phyloP scores from a whole-genome alignment of 495 filamentous ascomycete genomes.

The Pyronema domesticum region DNA sequence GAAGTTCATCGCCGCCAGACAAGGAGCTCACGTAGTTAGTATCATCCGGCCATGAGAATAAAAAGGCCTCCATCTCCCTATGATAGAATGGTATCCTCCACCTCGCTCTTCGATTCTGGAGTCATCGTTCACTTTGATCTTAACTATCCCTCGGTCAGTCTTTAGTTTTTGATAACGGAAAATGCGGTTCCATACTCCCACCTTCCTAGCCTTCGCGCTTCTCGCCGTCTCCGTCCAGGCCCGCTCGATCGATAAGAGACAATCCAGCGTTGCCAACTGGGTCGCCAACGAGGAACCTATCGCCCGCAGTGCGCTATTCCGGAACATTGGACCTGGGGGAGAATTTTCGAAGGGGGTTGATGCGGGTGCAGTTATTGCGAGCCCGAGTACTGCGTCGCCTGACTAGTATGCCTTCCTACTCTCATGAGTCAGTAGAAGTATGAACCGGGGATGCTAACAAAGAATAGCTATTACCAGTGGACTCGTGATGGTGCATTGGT shows the following conservation, averaged over 20 bases:
- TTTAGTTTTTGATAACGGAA: too few relatives aligned
- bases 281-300: conserved; percentile 37
- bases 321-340: conserved; percentile 43
- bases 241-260: conserved; percentile 23
- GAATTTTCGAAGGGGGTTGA: conserved; percentile 30
- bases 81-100: too few relatives aligned
- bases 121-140: too few relatives aligned
- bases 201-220: conserved; percentile 31
- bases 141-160: too few relatives aligned
- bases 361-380: conserved; percentile 43
- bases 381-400: conserved; percentile 38
- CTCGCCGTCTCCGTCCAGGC: conserved; percentile 22
- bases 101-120: too few relatives aligned
- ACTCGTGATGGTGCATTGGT: conserved; percentile 52
- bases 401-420: conserved; percentile 35
- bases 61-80: too few relatives aligned
- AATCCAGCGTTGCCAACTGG: conserved; percentile 34
- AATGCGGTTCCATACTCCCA: too few relatives aligned
- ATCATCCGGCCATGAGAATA: too few relatives aligned
- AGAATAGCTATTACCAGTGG: conserved; percentile 47
- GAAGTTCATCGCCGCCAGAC: too few relatives aligned
- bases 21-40: too few relatives aligned
- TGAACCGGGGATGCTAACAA: neutral
- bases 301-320: conserved; percentile 34
- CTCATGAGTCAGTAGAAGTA: neutral